Base-by-base conservation (phyloP, 768 basidiomycete species). In the Lactarius trivialis region DNA sequence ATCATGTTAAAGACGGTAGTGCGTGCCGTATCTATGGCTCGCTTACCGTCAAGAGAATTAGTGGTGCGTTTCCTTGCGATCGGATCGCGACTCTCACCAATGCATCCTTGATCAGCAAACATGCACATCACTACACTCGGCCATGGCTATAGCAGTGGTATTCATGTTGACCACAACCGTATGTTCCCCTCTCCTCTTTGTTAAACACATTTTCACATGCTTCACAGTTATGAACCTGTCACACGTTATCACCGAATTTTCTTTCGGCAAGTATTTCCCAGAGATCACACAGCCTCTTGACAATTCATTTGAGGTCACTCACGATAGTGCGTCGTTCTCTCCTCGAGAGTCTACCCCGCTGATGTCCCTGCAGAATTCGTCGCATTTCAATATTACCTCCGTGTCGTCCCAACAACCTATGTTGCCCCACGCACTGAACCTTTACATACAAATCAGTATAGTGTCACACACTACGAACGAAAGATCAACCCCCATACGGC, bases 181-280 rank as follows among this genome's bases (percentile, higher is more conserved):
- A 69, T 65, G 90, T 81, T 7, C 15, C 15, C 15, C 28, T 9
- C 7, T 60, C 12, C 26, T 6, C 8, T 12, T 19, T 24, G 19
- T 32, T 34, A 1, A 52, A 5, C 32, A 21, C 17, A 15, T 32
- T 28, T 15, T 30, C 60, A 58, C 39, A 12, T n/a, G 17, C 0
- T 53, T 11, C 52, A 55, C 63, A 96, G 93, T 86, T 67, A 94
- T 98, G 92, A 99, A 99, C 70, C 81, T 99, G 37, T 93, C 92
- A 3, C 96, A 98, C 77, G 85, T 97, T 65, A 94, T 98, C 70
- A 87, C 87, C 56, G 96, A 99, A 73, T 97, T 98, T 72, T 97
- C 94, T 0, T 98, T 98, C 66, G 96, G 96, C 1, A 91, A 94
- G 2, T 86, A 89, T 77, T 98, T 97, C 78, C 96, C 96, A 2